Conservation (phyloP, 495 filamentous ascomycete species). For the Hapsidospora chrysogenum region DNA sequence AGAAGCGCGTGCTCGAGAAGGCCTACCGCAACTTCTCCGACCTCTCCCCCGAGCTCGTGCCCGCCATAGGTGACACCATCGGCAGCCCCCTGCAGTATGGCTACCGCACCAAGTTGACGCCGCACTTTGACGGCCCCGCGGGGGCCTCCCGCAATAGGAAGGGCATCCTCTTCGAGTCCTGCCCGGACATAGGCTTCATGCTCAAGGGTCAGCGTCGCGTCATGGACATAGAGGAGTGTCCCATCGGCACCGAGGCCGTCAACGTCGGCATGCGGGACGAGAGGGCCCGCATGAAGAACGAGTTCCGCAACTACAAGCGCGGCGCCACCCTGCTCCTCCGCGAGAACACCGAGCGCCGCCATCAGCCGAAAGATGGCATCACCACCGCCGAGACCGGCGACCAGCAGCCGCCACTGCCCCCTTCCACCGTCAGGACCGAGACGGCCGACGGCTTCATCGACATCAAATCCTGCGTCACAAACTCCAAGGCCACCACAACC, state of each 20-base stretch:
- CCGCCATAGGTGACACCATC: slow-evolving; percentile 66
- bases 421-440: slow-evolving; percentile 15
- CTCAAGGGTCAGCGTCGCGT: slow-evolving; percentile 53
- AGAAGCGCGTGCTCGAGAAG: slow-evolving; percentile 74
- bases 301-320: slow-evolving; percentile 53
- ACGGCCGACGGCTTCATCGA: slow-evolving; percentile 37
- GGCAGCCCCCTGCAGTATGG: slow-evolving; percentile 78
- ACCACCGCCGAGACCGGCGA: slow-evolving; percentile 3
- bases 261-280: slow-evolving; percentile 58
- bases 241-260: slow-evolving; percentile 78
- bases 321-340: slow-evolving; percentile 83
- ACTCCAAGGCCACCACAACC: slow-evolving; percentile 59
- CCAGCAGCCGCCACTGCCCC: slow-evolving; percentile 6
- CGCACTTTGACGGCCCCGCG: slow-evolving; percentile 70
- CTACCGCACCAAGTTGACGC: slow-evolving; percentile 92
- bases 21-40: slow-evolving; percentile 84
- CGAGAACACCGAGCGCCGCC: slow-evolving; percentile 60
- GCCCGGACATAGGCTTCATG: slow-evolving; percentile 84
- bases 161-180: slow-evolving; percentile 20
- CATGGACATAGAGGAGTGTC: slow-evolving; percentile 93
- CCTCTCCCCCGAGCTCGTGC: slow-evolving; percentile 57
- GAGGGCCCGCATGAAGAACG: slow-evolving; percentile 48
- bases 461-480: slow-evolving; percentile 71
- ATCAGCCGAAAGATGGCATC: slow-evolving; percentile 22
- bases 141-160: slow-evolving; percentile 17